Conservation (phyloP, 2,329 filamentous ascomycete genomes). For the Neofusicoccum sp. region DNA sequence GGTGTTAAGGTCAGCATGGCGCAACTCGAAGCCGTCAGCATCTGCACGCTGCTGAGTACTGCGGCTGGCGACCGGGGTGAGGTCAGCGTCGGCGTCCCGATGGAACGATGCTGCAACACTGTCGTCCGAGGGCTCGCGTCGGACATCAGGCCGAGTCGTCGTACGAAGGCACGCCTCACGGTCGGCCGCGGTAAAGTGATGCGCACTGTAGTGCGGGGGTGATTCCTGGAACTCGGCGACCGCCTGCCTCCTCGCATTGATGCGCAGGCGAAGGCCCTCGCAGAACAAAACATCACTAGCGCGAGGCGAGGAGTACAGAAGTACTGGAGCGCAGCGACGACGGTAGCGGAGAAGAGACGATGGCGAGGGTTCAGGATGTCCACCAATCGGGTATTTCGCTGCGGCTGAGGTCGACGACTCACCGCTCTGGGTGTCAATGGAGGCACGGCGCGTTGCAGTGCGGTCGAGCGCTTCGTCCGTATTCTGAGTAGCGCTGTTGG, state of each 20-base stretch:
- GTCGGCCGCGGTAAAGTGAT: constrained; percentile 30
- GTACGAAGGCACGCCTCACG: not conserved
- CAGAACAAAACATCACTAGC: constrained; percentile 47
- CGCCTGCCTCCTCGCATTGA: constrained; percentile 44
- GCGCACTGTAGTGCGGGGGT: constrained; percentile 46
- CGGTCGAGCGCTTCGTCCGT: not conserved
- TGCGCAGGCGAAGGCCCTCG: constrained; percentile 42
- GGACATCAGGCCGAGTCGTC: not conserved
- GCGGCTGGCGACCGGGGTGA: constrained; percentile 16
- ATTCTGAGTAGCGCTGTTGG: not conserved
- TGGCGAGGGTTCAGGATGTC: constrained; percentile 24
- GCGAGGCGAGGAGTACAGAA: constrained; percentile 44
- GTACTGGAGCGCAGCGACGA: constrained; percentile 46
- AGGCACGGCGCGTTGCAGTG: not conserved
- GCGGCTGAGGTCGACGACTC: not conserved
- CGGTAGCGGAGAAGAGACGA: constrained; percentile 46
- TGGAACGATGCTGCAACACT: constrained; percentile 13
- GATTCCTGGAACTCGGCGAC: constrained; percentile 42
- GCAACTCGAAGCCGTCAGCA: not conserved
- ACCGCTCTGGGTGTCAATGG: not conserved
- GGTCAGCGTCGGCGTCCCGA: constrained; percentile 9
- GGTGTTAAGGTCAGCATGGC: not conserved
- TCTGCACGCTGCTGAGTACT: constrained; percentile 10
- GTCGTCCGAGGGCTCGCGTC: constrained; percentile 2
- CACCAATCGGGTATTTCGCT: not conserved